Base-by-base conservation (phyloP, 2,329 filamentous ascomycete genomes). In the Paracoccidioides lutzii region DNA sequence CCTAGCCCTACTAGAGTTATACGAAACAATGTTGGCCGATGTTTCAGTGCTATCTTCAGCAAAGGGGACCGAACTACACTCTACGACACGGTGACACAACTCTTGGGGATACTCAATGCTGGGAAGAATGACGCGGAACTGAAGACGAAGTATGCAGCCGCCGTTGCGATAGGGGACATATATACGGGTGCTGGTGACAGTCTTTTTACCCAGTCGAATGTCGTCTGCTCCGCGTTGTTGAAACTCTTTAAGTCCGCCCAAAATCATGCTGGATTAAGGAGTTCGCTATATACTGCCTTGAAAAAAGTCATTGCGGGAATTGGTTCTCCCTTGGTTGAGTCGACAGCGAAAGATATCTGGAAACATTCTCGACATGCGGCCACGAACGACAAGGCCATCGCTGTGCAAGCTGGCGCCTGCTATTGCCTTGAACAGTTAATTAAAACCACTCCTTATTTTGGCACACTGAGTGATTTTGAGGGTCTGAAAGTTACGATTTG, bases 151-250 rank as follows among this genome's bases (percentile, higher is more conserved):
- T 90, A 96, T 78, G 90, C 90, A 5, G 91, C 91, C 28, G 85
- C 88, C 42, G 82, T 85, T 67, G 95, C 89, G 66, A 69, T 98
- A 62, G 93, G 93, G 37, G 85, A 93, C 66, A 82, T 97, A 38
- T 97, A 90, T 71, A 87, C 85, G 57, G 82, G 87, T n/a, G 91
- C 91, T 2, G 93, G 93, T 54, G 93, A 97, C 69, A 96, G 91
- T 70, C 89, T 88, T 51, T 88, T 95, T 69, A 84, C 85, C 60
- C 75, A 95, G 58, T 88, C 93, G 59, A 83, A 84, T 55, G 73
- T 95, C 58, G 82, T 84, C 14, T 88, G 84, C 62, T 79, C 82
- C 9, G 81, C 83, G 4, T 72, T 95, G 53, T 65, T 95, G 56
- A 94, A 90, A 70, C 75, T 90, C 0, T 73, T 95, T 59, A 97